Evolutionary conservation across 164 flowering plant species (phyloP).

Genomic region (Magnolia sinica): DNA sequence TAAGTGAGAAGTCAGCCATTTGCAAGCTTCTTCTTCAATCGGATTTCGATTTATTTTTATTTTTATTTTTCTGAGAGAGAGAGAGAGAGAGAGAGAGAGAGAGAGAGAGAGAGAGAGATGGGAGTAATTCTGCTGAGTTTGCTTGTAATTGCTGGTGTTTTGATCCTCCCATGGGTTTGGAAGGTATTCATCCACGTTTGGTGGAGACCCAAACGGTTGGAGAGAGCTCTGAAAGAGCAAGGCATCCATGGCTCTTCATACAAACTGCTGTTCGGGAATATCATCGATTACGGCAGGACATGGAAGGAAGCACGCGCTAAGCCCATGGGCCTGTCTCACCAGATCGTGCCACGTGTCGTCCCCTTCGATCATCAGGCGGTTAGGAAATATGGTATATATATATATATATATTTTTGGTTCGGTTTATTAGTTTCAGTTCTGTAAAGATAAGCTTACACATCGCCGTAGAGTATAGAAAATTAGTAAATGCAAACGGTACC

Average conservation of each 20-base stretch:
- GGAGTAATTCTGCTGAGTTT: background rate
- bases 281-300: slow-evolving; percentile 2
- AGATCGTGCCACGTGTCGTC: slow-evolving; percentile 15
- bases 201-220: slow-evolving; percentile 18
- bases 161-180: background rate
- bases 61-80: too few species aligned
- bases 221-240: slow-evolving; percentile 10
- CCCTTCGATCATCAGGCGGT: slow-evolving; percentile 13
- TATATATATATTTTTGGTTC: background rate
- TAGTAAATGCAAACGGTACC: too few species aligned
- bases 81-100: slow-evolving; percentile 17
- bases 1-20: too few species aligned
- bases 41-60: too few species aligned
- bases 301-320: slow-evolving; percentile 11
- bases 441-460: too few species aligned
- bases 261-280: slow-evolving; percentile 13
- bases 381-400: slow-evolving; percentile 19
- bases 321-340: slow-evolving; percentile 21
- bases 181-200: background rate
- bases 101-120: slow-evolving; percentile 17
- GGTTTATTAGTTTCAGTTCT: background rate
- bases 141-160: background rate
- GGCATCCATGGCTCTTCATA: slow-evolving; percentile 14
- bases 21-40: too few species aligned
- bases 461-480: too few species aligned